Conservation (phyloP, 768 basidiomycete genomes). For the Kwoniella pini region DNA sequence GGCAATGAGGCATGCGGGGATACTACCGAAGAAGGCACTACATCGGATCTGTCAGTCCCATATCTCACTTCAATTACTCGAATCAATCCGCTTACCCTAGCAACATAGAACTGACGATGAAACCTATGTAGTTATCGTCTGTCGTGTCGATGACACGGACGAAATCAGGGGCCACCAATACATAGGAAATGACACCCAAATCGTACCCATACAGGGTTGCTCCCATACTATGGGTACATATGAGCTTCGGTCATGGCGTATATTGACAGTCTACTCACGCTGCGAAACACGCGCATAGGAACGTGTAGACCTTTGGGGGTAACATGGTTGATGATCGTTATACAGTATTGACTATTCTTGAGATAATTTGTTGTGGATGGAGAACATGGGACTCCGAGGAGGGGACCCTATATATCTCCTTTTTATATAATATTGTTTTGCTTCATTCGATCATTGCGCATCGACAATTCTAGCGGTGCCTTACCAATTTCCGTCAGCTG, state of each 20-base stretch:
- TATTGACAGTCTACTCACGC: slow-evolving; percentile 38
- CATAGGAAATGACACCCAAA: slow-evolving; percentile 50
- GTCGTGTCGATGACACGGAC: slow-evolving; percentile 19
- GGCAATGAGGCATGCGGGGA: slow-evolving; percentile 53
- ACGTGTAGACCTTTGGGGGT: slow-evolving; percentile 41
- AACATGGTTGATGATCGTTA: slow-evolving; percentile 13
- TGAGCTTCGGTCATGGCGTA: not conserved
- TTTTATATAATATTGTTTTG: not conserved
- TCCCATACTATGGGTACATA: slow-evolving; percentile 21
- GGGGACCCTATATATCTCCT: slow-evolving; percentile 3
- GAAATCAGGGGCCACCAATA: slow-evolving; percentile 46
- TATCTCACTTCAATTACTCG: not conserved
- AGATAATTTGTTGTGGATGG: too few species aligned
- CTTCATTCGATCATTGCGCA: not conserved
- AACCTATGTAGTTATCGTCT: slow-evolving; percentile 40
- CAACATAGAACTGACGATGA: slow-evolving; percentile 46
- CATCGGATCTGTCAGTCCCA: not conserved
- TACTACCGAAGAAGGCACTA: slow-evolving; percentile 50
- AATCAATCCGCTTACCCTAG: slow-evolving; percentile 31
- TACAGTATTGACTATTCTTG: too few species aligned
- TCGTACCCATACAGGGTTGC: slow-evolving; percentile 47
- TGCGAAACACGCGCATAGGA: slow-evolving; percentile 45
- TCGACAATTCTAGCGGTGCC: not conserved
- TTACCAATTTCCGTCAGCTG: not conserved
- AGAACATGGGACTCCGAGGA: slow-evolving; percentile 1